phyloP scores from a whole-genome alignment of 805 yeast genomes.

The Lipomyces oligophaga region DNA sequence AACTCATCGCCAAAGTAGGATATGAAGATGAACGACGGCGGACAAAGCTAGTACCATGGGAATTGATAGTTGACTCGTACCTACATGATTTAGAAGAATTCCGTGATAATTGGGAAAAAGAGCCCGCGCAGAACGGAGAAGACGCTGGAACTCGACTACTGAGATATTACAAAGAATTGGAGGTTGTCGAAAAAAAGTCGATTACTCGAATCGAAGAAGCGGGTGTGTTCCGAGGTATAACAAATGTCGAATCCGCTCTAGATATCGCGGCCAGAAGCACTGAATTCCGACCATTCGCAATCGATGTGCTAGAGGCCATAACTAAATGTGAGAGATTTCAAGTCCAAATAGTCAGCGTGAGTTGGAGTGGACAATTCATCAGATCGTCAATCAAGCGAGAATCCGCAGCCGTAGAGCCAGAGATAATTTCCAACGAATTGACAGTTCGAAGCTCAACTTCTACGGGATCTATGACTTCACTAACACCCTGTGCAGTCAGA shows the following conservation, averaged over 20 bases:
- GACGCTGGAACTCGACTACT: slow-evolving; percentile 9
- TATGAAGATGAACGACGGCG: slow-evolving; percentile 9
- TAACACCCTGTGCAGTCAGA: slow-evolving; percentile 14
- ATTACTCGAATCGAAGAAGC: slow-evolving; percentile 23
- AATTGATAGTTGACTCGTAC: slow-evolving; percentile 17
- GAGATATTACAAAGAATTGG: slow-evolving; percentile 8
- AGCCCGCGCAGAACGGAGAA: not conserved
- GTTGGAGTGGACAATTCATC: slow-evolving; percentile 28
- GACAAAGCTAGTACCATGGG: slow-evolving; percentile 15
- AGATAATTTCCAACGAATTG: not conserved
- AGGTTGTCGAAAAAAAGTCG: slow-evolving; percentile 21
- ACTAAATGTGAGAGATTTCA: not conserved
- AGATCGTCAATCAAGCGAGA: not conserved
- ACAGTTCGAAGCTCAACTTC: slow-evolving; percentile 3
- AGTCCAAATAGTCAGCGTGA: slow-evolving; percentile 22
- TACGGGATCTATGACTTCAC: slow-evolving; percentile 17
- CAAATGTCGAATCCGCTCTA: slow-evolving; percentile 7
- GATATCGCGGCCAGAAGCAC: slow-evolving; percentile 11
- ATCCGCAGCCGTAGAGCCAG: not conserved
- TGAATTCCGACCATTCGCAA: slow-evolving; percentile 11
- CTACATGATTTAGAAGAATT: slow-evolving; percentile 18
- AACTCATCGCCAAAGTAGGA: slow-evolving; percentile 27
- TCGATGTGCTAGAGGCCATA: slow-evolving; percentile 4
- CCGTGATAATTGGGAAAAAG: not conserved
- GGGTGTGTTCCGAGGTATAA: slow-evolving; percentile 23